These are phyloP conservation scores for Remersonia thermophila DNA, from an alignment of 2,329 filamentous ascomycete species.

Conservation along the genomic window DNA sequence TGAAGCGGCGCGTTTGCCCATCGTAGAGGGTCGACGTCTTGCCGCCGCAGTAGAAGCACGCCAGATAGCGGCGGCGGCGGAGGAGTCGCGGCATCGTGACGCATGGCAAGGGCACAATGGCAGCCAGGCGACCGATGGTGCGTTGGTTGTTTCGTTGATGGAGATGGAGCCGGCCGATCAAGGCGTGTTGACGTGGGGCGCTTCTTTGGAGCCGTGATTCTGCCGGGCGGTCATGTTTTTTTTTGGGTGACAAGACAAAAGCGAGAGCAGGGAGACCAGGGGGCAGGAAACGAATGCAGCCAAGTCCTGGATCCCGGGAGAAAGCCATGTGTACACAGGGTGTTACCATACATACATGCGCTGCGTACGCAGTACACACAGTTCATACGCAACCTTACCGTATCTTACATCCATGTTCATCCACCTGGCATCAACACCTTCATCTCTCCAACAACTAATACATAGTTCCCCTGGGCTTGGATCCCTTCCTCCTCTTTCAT, in stretches of 20 bases:
- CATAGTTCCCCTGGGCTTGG: too few species aligned
- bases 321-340: too few species aligned
- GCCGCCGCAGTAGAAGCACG: slow-evolving; percentile 76
- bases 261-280: background rate
- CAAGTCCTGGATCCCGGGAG: too few species aligned
- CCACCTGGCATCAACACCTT: too few species aligned
- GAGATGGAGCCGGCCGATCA: background rate
- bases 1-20: slow-evolving; percentile 50
- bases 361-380: too few species aligned
- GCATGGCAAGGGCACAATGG: slow-evolving; percentile 5
- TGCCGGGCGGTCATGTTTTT: slow-evolving; percentile 19
- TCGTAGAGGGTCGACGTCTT: slow-evolving; percentile 49
- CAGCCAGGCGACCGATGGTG: background rate
- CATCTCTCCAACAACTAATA: too few species aligned
- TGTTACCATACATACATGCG: too few species aligned
- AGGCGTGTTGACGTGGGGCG: slow-evolving; percentile 4
- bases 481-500: too few species aligned
- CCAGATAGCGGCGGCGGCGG: slow-evolving; percentile 32
- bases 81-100: slow-evolving; percentile 31
- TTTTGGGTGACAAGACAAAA: too few species aligned
- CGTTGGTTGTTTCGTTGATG: background rate
- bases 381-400: too few species aligned
- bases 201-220: slow-evolving; percentile 7
- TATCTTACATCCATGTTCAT: too few species aligned
- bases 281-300: too few species aligned